A percentile compares a stretch with the other conserved stretches of the same genome.
Conservation (phyloP, 2,329 filamentous ascomycete genomes). For the Colletotrichum euphorbiae region DNA sequence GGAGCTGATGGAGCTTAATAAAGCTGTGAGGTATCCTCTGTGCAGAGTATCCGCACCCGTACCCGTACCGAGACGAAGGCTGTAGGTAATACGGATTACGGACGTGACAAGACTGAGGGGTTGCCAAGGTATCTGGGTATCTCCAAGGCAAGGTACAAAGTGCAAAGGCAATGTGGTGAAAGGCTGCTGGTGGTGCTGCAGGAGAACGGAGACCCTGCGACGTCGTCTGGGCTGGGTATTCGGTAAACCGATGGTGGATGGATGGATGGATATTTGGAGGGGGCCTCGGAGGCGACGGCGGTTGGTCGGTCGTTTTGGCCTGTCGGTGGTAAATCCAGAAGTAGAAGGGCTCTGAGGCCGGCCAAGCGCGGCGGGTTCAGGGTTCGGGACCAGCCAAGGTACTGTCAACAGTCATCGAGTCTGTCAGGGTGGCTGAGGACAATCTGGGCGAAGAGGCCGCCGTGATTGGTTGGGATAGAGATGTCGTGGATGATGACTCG, state of each 20-base stretch:
- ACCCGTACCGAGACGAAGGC: slow-evolving; percentile 2
- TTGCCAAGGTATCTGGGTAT: slow-evolving; percentile 9
- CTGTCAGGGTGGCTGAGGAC: slow-evolving; percentile 24
- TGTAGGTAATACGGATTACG: slow-evolving; percentile 14
- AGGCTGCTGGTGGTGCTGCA: slow-evolving; percentile 17
- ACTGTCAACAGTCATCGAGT: background rate
- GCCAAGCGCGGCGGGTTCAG: slow-evolving; percentile 31
- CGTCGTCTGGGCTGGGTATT: background rate
- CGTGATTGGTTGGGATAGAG: slow-evolving; percentile 3
- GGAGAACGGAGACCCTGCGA: slow-evolving; percentile 29
- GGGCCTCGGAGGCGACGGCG: slow-evolving; percentile 26
- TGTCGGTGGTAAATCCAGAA: slow-evolving; percentile 37
- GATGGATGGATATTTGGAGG: background rate
- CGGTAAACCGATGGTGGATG: slow-evolving; percentile 7
- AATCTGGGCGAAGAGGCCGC: background rate
- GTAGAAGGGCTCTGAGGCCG: slow-evolving; percentile 19
- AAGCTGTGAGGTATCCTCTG: background rate
- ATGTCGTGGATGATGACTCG: slow-evolving; percentile 31
- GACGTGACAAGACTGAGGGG: slow-evolving; percentile 1
- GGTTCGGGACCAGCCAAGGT: slow-evolving; percentile 5
- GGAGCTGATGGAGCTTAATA: slow-evolving; percentile 9
- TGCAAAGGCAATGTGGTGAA: background rate
- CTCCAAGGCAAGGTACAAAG: slow-evolving; percentile 8
- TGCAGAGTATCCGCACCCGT: no score
- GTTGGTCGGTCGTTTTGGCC: slow-evolving; percentile 28